Conservation (phyloP, 257 asterid genomes). For the Scutellaria minor region DNA sequence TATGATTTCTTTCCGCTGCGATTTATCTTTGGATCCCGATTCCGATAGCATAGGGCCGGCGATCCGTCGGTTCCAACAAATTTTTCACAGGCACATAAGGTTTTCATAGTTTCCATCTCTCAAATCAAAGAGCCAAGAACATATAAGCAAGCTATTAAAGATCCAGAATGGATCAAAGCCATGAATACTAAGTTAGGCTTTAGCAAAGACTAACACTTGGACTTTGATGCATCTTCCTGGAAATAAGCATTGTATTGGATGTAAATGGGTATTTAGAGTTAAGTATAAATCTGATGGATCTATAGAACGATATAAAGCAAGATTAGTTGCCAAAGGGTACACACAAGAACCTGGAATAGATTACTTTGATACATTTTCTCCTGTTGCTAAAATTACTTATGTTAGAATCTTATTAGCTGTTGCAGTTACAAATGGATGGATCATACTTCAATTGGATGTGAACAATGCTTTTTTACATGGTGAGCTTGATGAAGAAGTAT, state of each 20-base stretch:
- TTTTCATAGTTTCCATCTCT: neutral
- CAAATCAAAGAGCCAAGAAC: neutral
- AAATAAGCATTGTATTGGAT: neutral
- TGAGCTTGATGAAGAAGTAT: neutral
- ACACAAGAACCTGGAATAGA: neutral
- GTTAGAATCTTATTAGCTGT: neutral
- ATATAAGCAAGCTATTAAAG: neutral
- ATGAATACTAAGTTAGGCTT: neutral
- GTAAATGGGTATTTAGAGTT: neutral
- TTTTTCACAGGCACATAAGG: neutral
- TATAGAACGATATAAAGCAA: neutral
- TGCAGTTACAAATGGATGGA: neutral
- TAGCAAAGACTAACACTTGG: neutral
- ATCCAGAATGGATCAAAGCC: neutral
- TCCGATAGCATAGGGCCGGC: too few species aligned
- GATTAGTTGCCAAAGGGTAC: neutral
- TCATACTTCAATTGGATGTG: too few species aligned
- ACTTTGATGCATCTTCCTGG: neutral
- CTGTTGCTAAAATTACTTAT: neutral
- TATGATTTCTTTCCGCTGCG: too few species aligned
- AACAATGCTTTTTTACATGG: neutral
- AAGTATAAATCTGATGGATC: neutral
- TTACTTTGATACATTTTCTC: neutral
- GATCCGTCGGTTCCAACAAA: too few species aligned
- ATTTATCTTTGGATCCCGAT: too few species aligned